phyloP scores from a whole-genome alignment of 805 yeast species.

The Wickerhamomyces silvicola region DNA sequence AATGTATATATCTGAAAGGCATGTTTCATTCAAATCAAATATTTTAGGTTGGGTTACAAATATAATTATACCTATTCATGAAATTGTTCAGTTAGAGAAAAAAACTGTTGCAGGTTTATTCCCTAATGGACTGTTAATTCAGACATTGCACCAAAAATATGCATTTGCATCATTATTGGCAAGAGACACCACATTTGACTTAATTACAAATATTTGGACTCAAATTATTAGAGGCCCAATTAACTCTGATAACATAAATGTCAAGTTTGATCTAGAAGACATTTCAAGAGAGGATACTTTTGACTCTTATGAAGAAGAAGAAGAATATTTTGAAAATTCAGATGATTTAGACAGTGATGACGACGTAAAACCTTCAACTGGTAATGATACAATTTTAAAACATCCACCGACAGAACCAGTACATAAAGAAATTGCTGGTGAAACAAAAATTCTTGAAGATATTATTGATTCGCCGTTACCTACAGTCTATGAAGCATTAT shows the following conservation, averaged over 20 bases:
- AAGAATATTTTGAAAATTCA: conserved; percentile 4
- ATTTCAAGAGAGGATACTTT: conserved; percentile 1
- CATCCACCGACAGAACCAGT: conserved; percentile 43
- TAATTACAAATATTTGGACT: conserved; percentile 60
- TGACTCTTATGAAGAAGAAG: conserved; percentile 3
- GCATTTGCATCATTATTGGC: conserved; percentile 81
- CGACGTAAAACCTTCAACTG: too few relatives aligned
- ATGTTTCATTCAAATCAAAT: conserved; percentile 80
- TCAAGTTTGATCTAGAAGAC: conserved; percentile 10
- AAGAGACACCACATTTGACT: conserved; percentile 51
- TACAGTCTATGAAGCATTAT: conserved; percentile 47
- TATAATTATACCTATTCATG: conserved; percentile 66
- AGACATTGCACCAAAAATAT: conserved; percentile 46
- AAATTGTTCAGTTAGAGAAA: conserved; percentile 71
- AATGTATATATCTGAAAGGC: conserved; percentile 68
- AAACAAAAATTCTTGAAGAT: conserved; percentile 50
- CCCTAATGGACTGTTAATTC: conserved; percentile 68
- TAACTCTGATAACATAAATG: conserved; percentile 4
- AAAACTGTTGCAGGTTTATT: conserved; percentile 81
- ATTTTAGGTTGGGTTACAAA: conserved; percentile 89
- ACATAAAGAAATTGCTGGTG: conserved; percentile 40
- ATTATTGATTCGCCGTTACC: conserved; percentile 60
- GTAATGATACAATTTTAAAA: too few relatives aligned
- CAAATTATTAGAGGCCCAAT: conserved; percentile 26
- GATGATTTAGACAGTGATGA: conserved; percentile 19